Percentiles rank a stretch among this genome's conserved stretches.
phyloP scores from a whole-genome alignment of 257 asterid species.

The Haberlea rhodopensis region DNA sequence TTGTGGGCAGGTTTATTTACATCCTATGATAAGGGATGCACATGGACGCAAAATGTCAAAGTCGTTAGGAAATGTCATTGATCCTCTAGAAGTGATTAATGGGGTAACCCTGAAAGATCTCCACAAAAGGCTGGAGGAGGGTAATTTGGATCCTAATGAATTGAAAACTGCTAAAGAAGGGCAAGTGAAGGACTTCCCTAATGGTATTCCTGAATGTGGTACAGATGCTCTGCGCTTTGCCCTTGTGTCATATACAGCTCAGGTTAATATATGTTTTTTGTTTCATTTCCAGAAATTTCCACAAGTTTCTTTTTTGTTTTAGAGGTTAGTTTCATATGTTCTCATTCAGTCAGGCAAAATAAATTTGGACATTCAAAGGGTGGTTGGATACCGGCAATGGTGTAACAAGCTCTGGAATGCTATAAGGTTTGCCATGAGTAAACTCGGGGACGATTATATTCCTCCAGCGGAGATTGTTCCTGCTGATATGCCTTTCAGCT shows the following conservation, averaged over 20 bases:
- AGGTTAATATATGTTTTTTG: conserved; percentile 45
- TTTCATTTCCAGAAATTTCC: conserved; percentile 19
- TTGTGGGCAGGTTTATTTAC: conserved; percentile 73
- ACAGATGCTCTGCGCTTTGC: conserved; percentile 97
- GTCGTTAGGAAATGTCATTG: conserved; percentile 93
- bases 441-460: conserved; percentile 81
- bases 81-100: conserved; percentile 82
- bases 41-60: conserved; percentile 99
- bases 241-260: conserved; percentile 90
- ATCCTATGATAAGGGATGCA: conserved; percentile 96
- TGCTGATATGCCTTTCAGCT: conserved; percentile 74
- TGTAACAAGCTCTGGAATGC: conserved; percentile 99
- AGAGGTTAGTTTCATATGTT: conserved; percentile 11
- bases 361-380: conserved; percentile 90
- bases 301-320: conserved; percentile 1
- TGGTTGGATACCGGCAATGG: conserved; percentile 95
- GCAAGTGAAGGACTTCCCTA: conserved; percentile 81
- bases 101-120: conserved; percentile 75
- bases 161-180: conserved; percentile 83
- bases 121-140: conserved; percentile 84
- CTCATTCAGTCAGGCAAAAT: conserved; percentile 82
- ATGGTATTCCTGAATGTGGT: conserved; percentile 93
- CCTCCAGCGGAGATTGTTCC: conserved; percentile 65
- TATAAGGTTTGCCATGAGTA: conserved; percentile 87
- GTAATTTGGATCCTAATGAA: conserved; percentile 86